A percentile compares a stretch with the other conserved stretches of the same genome.
phyloP scores from a whole-genome alignment of 179 eudicot genomes.

The Silene coronaria region DNA sequence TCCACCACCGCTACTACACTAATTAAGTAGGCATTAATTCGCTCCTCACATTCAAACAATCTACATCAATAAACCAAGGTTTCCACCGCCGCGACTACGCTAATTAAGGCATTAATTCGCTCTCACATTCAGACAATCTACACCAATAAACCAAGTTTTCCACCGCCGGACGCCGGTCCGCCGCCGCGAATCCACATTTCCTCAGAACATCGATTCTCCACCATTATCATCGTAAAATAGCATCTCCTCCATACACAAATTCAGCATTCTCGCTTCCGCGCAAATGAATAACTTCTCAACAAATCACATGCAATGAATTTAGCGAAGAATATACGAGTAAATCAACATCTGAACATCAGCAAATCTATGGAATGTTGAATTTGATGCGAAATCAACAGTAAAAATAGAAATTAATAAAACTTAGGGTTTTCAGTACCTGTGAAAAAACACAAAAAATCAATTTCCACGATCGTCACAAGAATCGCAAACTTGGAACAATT shows the following conservation, averaged over 20 bases:
- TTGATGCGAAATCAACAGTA: slow-evolving; percentile 17
- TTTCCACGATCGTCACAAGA: background rate
- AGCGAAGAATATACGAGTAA: background rate
- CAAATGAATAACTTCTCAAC: background rate
- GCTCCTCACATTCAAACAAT: background rate
- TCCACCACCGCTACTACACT: slow-evolving; percentile 1
- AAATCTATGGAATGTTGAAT: background rate
- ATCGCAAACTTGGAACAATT: background rate
- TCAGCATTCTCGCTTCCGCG: background rate
- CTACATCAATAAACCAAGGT: background rate
- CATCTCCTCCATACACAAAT: background rate
- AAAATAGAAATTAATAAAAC: slow-evolving; percentile 23
- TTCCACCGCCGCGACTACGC: background rate
- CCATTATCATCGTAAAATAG: background rate
- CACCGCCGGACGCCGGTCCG: no score
- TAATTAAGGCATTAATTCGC: background rate
- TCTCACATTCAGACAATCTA: background rate
- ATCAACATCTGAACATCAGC: background rate
- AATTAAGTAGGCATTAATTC: background rate
- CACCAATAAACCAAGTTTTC: slow-evolving; percentile 1
- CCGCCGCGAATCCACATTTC: background rate
- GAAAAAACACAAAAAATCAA: background rate
- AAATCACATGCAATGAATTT: background rate
- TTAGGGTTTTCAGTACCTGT: slow-evolving; percentile 37
- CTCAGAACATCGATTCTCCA: background rate